Conservation (phyloP, 768 basidiomycete genomes). For the Mycena epipterygia region DNA sequence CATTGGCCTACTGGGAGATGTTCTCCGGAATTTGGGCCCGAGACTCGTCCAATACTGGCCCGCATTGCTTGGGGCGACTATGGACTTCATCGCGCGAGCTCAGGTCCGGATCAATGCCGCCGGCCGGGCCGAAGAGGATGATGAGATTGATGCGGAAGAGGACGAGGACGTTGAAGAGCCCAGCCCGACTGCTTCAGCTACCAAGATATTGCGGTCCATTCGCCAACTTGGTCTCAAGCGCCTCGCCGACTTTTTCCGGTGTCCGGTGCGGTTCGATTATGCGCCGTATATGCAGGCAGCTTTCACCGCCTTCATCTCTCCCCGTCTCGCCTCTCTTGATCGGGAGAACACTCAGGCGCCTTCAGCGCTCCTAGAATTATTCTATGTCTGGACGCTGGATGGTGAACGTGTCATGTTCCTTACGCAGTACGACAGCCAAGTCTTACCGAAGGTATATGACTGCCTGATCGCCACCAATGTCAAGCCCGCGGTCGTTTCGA, state of each 20-base stretch:
- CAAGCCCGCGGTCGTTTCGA: slow-evolving; percentile 85
- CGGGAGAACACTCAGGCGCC: slow-evolving; percentile 94
- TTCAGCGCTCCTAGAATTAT: slow-evolving; percentile 88
- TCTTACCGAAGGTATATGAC: slow-evolving; percentile 84
- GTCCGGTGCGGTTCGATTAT: slow-evolving; percentile 82
- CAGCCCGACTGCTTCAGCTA: slow-evolving; percentile 42
- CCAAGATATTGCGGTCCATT: slow-evolving; percentile 69
- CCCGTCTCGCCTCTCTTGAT: slow-evolving; percentile 81
- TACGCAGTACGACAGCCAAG: slow-evolving; percentile 73
- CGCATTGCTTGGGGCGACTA: slow-evolving; percentile 74
- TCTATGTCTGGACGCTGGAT: slow-evolving; percentile 80
- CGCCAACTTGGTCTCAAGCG: slow-evolving; percentile 90
- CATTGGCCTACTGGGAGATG: slow-evolving; percentile 86
- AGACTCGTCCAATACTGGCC: slow-evolving; percentile 81
- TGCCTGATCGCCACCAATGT: slow-evolving; percentile 88
- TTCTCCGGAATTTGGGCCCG: slow-evolving; percentile 85
- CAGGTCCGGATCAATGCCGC: slow-evolving; percentile 66
- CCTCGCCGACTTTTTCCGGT: slow-evolving; percentile 89
- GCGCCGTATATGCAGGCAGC: slow-evolving; percentile 73
- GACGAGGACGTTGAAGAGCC: slow-evolving; percentile 53
- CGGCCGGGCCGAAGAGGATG: slow-evolving; percentile 51
- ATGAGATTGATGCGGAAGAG: slow-evolving; percentile 46
- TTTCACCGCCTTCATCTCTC: slow-evolving; percentile 83
- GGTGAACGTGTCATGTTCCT: slow-evolving; percentile 73
- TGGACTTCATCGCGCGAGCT: slow-evolving; percentile 75